These are phyloP conservation scores for Claviceps humidiphila DNA, from an alignment of 2,329 filamentous ascomycete species.

Conservation along the genomic window DNA sequence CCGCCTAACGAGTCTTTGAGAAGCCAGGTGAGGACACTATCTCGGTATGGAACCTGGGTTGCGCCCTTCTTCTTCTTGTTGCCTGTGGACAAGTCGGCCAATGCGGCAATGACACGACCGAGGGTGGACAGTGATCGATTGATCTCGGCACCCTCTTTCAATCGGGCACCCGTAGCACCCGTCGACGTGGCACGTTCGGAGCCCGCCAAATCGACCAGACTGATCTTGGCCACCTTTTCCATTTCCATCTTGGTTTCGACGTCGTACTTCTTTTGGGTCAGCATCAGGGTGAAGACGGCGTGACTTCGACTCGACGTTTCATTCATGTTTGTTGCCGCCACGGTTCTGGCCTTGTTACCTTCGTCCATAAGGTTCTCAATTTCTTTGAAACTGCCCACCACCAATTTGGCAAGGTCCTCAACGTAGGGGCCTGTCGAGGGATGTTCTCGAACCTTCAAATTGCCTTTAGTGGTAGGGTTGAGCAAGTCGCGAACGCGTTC, in stretches of 20 bases:
- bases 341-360: slow-evolving; percentile 95
- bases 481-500: slow-evolving; percentile 90
- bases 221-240: slow-evolving; percentile 97
- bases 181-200: slow-evolving; percentile 96
- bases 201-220: slow-evolving; percentile 91
- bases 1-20: slow-evolving; percentile 93
- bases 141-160: slow-evolving; percentile 98
- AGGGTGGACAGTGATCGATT: slow-evolving; percentile 93
- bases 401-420: slow-evolving; percentile 90
- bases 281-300: slow-evolving; percentile 90
- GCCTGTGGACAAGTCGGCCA: slow-evolving; percentile 78
- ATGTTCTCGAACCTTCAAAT: slow-evolving; percentile 94
- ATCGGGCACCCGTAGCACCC: slow-evolving; percentile 81
- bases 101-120: slow-evolving; percentile 89
- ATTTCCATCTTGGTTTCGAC: slow-evolving; percentile 90
- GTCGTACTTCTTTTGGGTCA: slow-evolving; percentile 89
- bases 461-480: slow-evolving; percentile 90
- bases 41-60: slow-evolving; percentile 82
- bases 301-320: slow-evolving; percentile 97
- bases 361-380: slow-evolving; percentile 99
- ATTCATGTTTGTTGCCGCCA: slow-evolving; percentile 99
- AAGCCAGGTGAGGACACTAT: slow-evolving; percentile 92
- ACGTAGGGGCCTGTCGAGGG: slow-evolving; percentile 96
- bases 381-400: slow-evolving; percentile 84
- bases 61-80: slow-evolving; percentile 62